Percentiles rank a stretch among this genome's conserved stretches.
Evolutionary conservation across 1,284 basidiomycete genomes (phyloP).

Genomic region (Ustilago vetiveriae): DNA sequence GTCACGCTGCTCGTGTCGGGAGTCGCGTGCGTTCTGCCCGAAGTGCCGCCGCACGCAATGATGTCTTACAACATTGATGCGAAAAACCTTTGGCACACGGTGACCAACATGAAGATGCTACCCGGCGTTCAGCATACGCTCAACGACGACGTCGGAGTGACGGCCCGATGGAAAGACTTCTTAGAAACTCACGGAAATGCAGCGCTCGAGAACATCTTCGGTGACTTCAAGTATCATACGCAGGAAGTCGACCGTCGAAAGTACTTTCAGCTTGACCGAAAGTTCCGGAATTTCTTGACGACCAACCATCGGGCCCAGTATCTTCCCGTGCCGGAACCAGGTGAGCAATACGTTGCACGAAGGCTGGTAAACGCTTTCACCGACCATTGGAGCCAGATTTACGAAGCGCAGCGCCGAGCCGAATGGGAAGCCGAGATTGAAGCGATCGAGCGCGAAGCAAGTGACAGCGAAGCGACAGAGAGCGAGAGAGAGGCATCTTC

Average conservation of each 20-base stretch:
- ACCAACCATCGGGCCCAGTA: background rate
- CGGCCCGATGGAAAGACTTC: conserved; percentile 11
- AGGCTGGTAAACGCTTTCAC: conserved; percentile 19
- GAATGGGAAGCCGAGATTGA: conserved; percentile 1
- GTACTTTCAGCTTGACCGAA: background rate
- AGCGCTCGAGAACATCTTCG: background rate
- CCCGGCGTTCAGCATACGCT: conserved; percentile 15
- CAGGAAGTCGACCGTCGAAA: background rate
- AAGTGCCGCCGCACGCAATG: background rate
- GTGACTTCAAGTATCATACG: background rate
- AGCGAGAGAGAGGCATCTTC: background rate
- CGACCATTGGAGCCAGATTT: background rate
- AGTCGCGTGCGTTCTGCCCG: background rate
- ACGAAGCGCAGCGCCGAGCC: conserved; percentile 2
- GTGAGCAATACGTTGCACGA: conserved; percentile 20
- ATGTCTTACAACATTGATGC: conserved; percentile 12
- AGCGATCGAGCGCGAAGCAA: background rate
- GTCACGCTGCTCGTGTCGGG: background rate
- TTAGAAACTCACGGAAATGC: conserved; percentile 2
- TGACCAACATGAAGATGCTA: conserved; percentile 10
- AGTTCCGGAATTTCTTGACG: conserved; percentile 5
- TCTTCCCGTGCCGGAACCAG: background rate
- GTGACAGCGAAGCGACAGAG: background rate
- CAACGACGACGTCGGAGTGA: conserved; percentile 13
- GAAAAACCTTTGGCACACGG: conserved; percentile 11